Percentiles rank a stretch among this genome's conserved stretches.
Evolutionary conservation across 331 rosid genomes (phyloP).

Genomic region (Rosa hybrid): DNA sequence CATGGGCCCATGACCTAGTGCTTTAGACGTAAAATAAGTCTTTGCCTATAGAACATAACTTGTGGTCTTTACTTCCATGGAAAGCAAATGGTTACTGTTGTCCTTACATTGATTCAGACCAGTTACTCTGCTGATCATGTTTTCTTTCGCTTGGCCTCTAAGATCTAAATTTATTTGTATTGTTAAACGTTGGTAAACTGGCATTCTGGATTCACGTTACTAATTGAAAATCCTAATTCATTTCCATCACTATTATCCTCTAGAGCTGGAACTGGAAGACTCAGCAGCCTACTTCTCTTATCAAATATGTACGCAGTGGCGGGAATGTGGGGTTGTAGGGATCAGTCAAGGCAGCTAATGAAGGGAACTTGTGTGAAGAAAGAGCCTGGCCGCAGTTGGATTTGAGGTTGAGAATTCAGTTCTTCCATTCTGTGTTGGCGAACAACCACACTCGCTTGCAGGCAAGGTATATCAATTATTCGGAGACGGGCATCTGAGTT

Average conservation of each 20-base stretch:
- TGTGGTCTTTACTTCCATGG: background rate
- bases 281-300: constrained; percentile 84
- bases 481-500: constrained; percentile 45
- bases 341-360: constrained; percentile 73
- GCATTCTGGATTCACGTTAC: background rate
- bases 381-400: constrained; percentile 88
- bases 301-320: constrained; percentile 84
- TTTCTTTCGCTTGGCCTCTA: background rate
- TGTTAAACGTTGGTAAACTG: background rate
- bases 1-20: background rate
- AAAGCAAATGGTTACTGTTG: background rate
- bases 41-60: background rate
- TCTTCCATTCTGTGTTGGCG: constrained; percentile 74
- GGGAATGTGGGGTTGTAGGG: constrained; percentile 73
- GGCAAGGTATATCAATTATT: constrained; percentile 57
- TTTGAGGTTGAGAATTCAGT: constrained; percentile 56
- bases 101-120: background rate
- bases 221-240: background rate
- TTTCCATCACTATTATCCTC: constrained; percentile 41
- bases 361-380: constrained; percentile 74
- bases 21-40: background rate
- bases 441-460: constrained; percentile 53
- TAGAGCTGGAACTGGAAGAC: constrained; percentile 77
- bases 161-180: background rate
- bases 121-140: background rate